Conservation (phyloP, 169 alveolate species). For the Perkinsus chesapeaki region DNA sequence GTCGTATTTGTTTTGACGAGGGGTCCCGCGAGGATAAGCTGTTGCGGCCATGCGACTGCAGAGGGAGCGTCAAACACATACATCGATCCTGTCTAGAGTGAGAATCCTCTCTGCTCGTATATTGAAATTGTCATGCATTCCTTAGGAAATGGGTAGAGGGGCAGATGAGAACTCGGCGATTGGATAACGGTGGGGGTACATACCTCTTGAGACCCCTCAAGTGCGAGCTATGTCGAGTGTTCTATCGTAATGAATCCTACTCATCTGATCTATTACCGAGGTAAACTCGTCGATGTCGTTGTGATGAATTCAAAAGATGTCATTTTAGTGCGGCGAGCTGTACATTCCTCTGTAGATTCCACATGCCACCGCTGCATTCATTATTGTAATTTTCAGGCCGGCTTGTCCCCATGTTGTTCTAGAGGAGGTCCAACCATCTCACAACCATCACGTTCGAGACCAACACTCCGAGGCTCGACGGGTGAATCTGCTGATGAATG, state of each 20-base stretch:
- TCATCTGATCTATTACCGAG: not conserved
- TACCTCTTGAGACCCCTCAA: not conserved
- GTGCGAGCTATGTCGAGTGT: not conserved
- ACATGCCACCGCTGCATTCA: not conserved
- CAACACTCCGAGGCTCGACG: no score
- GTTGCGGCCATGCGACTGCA: constrained; percentile 51
- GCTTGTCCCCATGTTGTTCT: not conserved
- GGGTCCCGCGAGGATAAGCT: constrained; percentile 35
- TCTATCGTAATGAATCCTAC: not conserved
- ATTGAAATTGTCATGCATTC: not conserved
- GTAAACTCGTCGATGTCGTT: no score
- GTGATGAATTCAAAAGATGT: no score
- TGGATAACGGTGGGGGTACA: not conserved
- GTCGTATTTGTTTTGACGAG: constrained; percentile 52
- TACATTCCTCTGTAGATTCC: not conserved
- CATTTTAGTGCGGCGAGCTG: no score
- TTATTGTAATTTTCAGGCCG: not conserved
- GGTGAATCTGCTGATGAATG: not conserved
- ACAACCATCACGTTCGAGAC: no score
- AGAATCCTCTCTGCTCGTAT: not conserved
- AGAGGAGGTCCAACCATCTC: not conserved
- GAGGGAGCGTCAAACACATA: constrained; percentile 48
- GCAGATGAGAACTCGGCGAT: not conserved
- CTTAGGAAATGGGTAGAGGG: not conserved
- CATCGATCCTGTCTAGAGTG: constrained; percentile 43